Evolutionary conservation across 2,329 filamentous ascomycete genomes (phyloP).

Genomic region (Colletotrichum spinosum): DNA sequence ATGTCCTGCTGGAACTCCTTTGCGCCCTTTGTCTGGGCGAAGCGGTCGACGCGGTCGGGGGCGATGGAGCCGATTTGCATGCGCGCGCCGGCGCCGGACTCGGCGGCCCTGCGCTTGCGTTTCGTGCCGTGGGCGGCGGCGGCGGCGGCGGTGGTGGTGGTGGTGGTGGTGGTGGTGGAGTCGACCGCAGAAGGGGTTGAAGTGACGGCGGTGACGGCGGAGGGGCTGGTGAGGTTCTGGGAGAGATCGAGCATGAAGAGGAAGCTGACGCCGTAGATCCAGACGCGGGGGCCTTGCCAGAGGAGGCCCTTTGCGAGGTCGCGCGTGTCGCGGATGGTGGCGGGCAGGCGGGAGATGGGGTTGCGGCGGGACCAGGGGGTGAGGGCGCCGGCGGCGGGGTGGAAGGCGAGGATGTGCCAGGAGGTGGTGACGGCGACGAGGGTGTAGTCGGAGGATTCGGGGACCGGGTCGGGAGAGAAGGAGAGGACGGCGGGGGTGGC

Average conservation of each 20-base stretch:
- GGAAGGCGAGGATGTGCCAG: conserved; percentile 80
- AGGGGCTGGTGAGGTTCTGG: conserved; percentile 69
- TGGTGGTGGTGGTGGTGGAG: too few species aligned
- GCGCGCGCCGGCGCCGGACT: conserved; percentile 64
- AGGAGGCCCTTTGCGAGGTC: conserved; percentile 86
- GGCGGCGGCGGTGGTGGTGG: too few species aligned
- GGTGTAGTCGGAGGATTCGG: conserved; percentile 56
- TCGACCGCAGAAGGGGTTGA: conserved; percentile 18
- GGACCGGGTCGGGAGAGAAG: conserved; percentile 67
- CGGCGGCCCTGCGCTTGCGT: conserved; percentile 63
- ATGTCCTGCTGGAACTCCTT: conserved; percentile 48
- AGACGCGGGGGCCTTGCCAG: conserved; percentile 84
- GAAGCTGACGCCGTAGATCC: conserved; percentile 89
- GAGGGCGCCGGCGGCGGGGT: conserved; percentile 80
- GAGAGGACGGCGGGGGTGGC: conserved; percentile 75
- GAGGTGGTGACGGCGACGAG: conserved; percentile 66
- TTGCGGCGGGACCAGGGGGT: conserved; percentile 90
- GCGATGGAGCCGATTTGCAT: conserved; percentile 60
- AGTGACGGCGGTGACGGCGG: conserved; percentile 39
- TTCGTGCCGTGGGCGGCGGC: conserved; percentile 54
- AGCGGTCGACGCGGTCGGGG: conserved; percentile 53
- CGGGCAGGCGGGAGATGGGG: conserved; percentile 78
- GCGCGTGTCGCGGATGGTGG: conserved; percentile 77
- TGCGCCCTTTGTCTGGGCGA: conserved; percentile 49
- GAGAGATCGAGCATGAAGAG: conserved; percentile 92